Percentiles rank a stretch among this genome's conserved stretches.
Evolutionary conservation across 345 rosid genomes (phyloP).

Genomic region (Eucalyptus globulus): DNA sequence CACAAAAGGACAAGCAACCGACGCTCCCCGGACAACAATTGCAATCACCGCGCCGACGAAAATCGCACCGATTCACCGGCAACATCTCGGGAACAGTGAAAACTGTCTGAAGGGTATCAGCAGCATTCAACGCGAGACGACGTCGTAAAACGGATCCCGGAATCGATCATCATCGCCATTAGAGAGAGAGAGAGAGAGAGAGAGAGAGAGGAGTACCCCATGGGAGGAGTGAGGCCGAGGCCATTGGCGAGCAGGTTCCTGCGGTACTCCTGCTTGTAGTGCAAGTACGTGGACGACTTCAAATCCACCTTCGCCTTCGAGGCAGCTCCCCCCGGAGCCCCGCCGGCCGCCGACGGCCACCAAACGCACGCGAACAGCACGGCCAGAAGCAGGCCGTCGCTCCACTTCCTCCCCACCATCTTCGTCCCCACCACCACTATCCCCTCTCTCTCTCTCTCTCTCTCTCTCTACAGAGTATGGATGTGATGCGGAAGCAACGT

Average conservation of each 20-base stretch:
- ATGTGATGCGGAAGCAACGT: not conserved
- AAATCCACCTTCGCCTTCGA: not conserved
- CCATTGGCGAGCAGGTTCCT: constrained; percentile 53
- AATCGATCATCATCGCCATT: not conserved
- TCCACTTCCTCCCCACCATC: not conserved
- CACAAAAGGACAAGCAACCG: not conserved
- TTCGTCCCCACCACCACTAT: not conserved
- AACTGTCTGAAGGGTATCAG: not conserved
- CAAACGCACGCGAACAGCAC: not conserved
- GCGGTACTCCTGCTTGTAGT: constrained; percentile 5
- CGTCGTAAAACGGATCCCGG: not conserved
- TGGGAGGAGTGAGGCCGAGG: constrained; percentile 69
- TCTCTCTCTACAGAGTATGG: not conserved
- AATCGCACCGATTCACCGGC: not conserved
- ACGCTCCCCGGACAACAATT: not conserved
- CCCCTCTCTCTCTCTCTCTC: not conserved
- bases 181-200: not conserved
- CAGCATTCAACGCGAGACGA: not conserved
- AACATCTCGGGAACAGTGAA: not conserved
- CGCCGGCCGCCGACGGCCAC: not conserved
- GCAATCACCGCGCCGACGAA: not conserved
- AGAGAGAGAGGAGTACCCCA: constrained; percentile 42
- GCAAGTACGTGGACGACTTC: not conserved
- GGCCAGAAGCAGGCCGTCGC: not conserved
- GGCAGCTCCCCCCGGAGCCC: not conserved